phyloP scores from a whole-genome alignment of 768 basidiomycete genomes.

The Auricularia cornea region DNA sequence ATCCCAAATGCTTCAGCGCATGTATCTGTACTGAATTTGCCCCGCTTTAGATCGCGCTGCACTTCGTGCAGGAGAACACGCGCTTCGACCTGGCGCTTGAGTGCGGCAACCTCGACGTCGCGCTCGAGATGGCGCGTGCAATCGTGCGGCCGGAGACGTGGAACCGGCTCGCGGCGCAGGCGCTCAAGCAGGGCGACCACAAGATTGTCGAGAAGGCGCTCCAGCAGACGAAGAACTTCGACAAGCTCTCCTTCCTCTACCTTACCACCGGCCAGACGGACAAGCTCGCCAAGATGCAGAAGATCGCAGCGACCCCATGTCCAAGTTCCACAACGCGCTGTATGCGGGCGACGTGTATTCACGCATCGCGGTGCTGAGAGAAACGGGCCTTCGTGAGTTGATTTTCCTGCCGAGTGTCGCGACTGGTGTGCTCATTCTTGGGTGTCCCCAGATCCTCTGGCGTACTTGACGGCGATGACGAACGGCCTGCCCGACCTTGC shows the following conservation, averaged over 20 bases:
- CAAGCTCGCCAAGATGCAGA: slow-evolving; percentile 96
- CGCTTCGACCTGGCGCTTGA: slow-evolving; percentile 96
- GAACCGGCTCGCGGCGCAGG: slow-evolving; percentile 90
- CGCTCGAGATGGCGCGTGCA: slow-evolving; percentile 81
- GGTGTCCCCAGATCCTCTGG: slow-evolving; percentile 68
- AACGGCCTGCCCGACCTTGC: slow-evolving; percentile 89
- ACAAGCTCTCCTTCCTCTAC: slow-evolving; percentile 95
- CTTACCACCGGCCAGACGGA: slow-evolving; percentile 87
- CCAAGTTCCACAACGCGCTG: slow-evolving; percentile 94
- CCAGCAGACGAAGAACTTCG: slow-evolving; percentile 96
- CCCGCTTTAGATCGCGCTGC: slow-evolving; percentile 97
- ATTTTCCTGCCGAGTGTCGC: too few relatives aligned
- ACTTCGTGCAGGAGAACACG: slow-evolving; percentile 98
- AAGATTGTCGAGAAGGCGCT: slow-evolving; percentile 98
- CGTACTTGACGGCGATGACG: slow-evolving; percentile 93
- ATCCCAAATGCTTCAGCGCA: too few relatives aligned
- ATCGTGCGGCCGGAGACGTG: slow-evolving; percentile 90
- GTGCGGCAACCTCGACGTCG: slow-evolving; percentile 95
- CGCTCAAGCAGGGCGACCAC: slow-evolving; percentile 95
- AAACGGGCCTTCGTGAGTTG: slow-evolving; percentile 83
- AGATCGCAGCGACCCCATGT: slow-evolving; percentile 98
- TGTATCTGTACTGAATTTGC: too few relatives aligned
- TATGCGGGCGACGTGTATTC: slow-evolving; percentile 86
- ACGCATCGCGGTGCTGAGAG: slow-evolving; percentile 78
- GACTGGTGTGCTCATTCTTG: too few relatives aligned